Evolutionary conservation across 2,329 filamentous ascomycete genomes (phyloP), one percentile per base, ranked within the genome.

Genomic region (Pseudohalonectria lignicola): DNA sequence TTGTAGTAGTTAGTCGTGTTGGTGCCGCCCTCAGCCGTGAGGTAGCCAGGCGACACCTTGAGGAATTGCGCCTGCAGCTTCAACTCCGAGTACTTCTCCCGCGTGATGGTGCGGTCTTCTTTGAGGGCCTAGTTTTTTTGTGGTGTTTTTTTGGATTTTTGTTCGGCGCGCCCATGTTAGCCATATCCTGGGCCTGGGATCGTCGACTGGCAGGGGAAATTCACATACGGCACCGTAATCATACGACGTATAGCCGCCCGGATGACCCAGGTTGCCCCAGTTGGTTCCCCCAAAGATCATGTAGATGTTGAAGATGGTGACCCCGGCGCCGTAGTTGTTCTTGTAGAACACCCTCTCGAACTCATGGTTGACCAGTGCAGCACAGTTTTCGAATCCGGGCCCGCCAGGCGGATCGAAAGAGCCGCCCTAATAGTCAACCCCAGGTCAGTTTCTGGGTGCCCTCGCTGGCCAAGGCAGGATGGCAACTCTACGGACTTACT

Each of bases 271-370:
- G 44, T 86, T 88, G 0, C 84, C 84, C 85, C 84, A 90, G 52
- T 90, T 92, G 0, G 84, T 88, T 5, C 84, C 85, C 12, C 85
- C 85, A 46, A 71, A 84, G 1, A 71, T 78, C 84, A 88, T 88
- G 54, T 87, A 88, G 1, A 86, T 51, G 47, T 79, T 87, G 41
- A 86, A 63, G 7, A 90, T 73, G 0, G 72, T 76, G 3, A 79
- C 70, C 0, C 76, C 79, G 13, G 79, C 73, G 28, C 75, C 74
- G 37, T 79, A 73, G 37, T 77, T 67, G 47, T 86, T 85, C 66
- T 88, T 90, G 56, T 86, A 84, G 51, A 87, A 86, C 0, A 92
- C 78, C 13, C 83, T 66, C 43, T 82, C 76, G 44, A 86, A 86
- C 47, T 87, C 80, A n/a, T 78, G 64, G 43, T 82, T 82, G 4